Evolutionary conservation across 805 yeast species (phyloP), one percentile per base, ranked within the genome.

Genomic region (Cyberlindnera maclurae): DNA sequence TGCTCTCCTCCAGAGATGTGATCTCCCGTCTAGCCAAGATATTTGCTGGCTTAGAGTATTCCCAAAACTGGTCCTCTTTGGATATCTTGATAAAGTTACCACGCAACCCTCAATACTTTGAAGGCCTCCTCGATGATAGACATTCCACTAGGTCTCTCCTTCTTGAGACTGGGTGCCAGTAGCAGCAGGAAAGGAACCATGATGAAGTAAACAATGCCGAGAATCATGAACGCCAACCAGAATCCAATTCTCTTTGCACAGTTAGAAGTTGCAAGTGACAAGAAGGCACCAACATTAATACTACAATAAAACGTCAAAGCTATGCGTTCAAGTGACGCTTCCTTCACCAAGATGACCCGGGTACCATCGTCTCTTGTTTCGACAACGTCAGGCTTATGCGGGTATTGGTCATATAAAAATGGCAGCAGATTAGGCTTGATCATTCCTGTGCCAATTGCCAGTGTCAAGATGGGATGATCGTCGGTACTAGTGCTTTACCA

Each of bases 231-330:
- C 22, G 93, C 89, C 26, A 86, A 79, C 81, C 82, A 77, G 59
- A 73, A 77, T 17, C 84, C 90, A 34, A 73, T 70, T 41, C 73
- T 66, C 27, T 63, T 55, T 60, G 84, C 94, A 58, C 80, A 60
- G 62, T 79, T 79, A 6, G 89, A 79, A 32, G 93, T 83, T 31
- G 86, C 89, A 48, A 84, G 71, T 36, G 83, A 80, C 12, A 86
- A 73, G 47, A 84, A 66, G 6, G 87, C 72, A 41, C 94, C 94
- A 43, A 82, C 60, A 61, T 84, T 84, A 56, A 83, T 77, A 70
- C 82, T 74, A 62, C 82, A 66, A 62, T 84, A 84, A 62, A 83
- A 84, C 44, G 78, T 66, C 80, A 81, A 77, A 57, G 82, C 82
- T 44, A 82, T 77, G 52, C 78, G 73, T 67, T 82, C 87, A 47